phyloP scores from a whole-genome alignment of 176 grass and related monocot species.

The Dactylis glomerata region DNA sequence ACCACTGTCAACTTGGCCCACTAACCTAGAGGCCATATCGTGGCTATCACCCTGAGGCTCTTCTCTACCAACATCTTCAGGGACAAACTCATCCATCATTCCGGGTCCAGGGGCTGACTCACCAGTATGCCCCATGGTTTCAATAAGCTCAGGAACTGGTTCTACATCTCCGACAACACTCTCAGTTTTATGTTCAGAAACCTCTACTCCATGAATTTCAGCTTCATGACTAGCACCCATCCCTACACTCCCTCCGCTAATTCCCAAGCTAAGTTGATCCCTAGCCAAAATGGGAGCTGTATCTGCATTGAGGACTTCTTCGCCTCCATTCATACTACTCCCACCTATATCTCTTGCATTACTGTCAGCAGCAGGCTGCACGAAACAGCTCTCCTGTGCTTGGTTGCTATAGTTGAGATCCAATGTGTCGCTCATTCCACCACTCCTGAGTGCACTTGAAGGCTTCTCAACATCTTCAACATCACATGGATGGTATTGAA shows the following conservation, averaged over 20 bases:
- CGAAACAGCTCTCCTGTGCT: constrained; percentile 76
- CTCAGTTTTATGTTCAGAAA: constrained; percentile 79
- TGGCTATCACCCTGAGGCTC: constrained; percentile 87
- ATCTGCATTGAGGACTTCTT: constrained; percentile 96
- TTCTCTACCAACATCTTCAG: constrained; percentile 57
- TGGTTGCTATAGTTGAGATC: constrained; percentile 96
- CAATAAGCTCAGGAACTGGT: constrained; percentile 75
- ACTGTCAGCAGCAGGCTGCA: constrained; percentile 81
- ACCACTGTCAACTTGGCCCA: constrained; percentile 80
- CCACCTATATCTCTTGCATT: constrained; percentile 85
- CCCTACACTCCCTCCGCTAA: constrained; percentile 96
- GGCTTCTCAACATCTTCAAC: constrained; percentile 68
- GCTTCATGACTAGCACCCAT: constrained; percentile 99
- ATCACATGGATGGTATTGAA: constrained; percentile 89
- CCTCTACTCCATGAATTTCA: constrained; percentile 90
- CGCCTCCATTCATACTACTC: constrained; percentile 93
- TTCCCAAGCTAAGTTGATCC: constrained; percentile 81
- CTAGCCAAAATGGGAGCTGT: constrained; percentile 59
- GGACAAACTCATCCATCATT: constrained; percentile 77
- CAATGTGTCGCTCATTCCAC: constrained; percentile 59
- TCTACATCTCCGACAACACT: constrained; percentile 87
- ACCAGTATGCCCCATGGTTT: constrained; percentile 84
- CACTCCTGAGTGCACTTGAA: constrained; percentile 71
- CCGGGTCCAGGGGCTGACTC: constrained; percentile 90
- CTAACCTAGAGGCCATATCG: constrained; percentile 83